Evolutionary conservation across 2,329 filamentous ascomycete genomes (phyloP), one percentile per base, ranked within the genome.

Genomic region (Nemania sp.): DNA sequence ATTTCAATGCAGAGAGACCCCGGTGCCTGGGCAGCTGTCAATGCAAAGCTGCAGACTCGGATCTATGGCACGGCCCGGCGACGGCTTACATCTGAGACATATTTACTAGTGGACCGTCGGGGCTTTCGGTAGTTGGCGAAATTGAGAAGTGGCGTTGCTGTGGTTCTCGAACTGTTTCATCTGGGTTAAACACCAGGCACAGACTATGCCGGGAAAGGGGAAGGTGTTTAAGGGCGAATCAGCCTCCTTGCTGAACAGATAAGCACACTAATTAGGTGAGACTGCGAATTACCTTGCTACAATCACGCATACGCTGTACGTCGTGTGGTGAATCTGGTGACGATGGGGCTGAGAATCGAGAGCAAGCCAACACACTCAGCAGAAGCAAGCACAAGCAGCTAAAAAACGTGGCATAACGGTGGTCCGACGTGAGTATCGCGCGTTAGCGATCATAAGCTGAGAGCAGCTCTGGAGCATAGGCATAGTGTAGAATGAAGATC

Each of bases 391-490:
- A 31, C 52, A 54, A 60, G 54, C 37, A 43, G 47, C 46, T 54
- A 54, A 58, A 63, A 63, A 64, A 65, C 63, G 63, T 66, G 64
- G 63, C 63, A 65, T 62, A 53, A 57, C 62, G 60, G 49, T 42
- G 49, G 46, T 44, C 59, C 52, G 59, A 56, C 59, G 56, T 56
- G 43, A 63, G 59, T 55, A 50, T 24, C 12, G 44, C 61, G 63
- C 57, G 54, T 62, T 54, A 48, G 54, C 57, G 33, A 50, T 57
- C 52, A 61, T 60, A 55, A 52, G 44, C 41, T 36, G 44, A 43
- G 42, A 15, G 17, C 36, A 51, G 14, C 37, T 19, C 45, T 44
- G 23, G 37, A 37, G 30, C 45, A 47, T 41, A 37, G 36, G 37
- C 20, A n/a, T 28, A 40, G 42, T 20, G 36, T 47, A 31, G 44